Base-by-base conservation (phyloP, 192 early-diverging fungal genomes). In the Radiomyces spectabilis region DNA sequence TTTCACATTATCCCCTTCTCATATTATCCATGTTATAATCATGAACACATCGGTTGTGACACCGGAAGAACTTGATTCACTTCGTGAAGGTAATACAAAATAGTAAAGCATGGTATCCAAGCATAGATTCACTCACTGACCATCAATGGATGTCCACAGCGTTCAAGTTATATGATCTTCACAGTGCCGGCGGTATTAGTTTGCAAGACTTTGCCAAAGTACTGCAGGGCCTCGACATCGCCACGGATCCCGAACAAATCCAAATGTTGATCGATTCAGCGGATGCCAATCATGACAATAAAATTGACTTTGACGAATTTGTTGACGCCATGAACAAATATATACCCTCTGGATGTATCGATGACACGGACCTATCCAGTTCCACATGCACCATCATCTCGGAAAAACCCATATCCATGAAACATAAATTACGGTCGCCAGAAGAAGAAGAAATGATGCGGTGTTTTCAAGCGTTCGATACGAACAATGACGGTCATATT, bases 391-490 rank as follows among this genome's bases (percentile, higher is more conserved):
- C n/a, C n/a, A n/a, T n/a, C n/a, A n/a, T n/a, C n/a, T n/a, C n/a
- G n/a, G 7, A 9, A 44, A 44, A 18, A 44, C 46, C 15, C 15
- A n/a, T n/a, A n/a, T n/a, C n/a, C n/a, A n/a, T n/a, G n/a, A n/a
- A n/a, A n/a, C n/a, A n/a, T n/a, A n/a, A n/a, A n/a, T n/a, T n/a
- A n/a, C n/a, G n/a, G n/a, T n/a, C n/a, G n/a, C n/a, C n/a, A n/a
- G n/a, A n/a, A n/a, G 56, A 58, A 1, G 42, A 61, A 25, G 59
- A 61, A 30, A 27, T 61, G 1, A 44, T 22, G 6, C 42, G 15
- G 3, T 61, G 59, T 27, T 63, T 63, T 39, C 47, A 55, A 16
- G 37, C 22, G 7, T 63, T 63, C 37, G 61, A 63, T 48, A 63
- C 49, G 30, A 55, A 63, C n/a, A 30, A 47, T 9, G 61, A 63